Base-by-base conservation (phyloP, 208 protist species). In the Crithidia thermophila region DNA sequence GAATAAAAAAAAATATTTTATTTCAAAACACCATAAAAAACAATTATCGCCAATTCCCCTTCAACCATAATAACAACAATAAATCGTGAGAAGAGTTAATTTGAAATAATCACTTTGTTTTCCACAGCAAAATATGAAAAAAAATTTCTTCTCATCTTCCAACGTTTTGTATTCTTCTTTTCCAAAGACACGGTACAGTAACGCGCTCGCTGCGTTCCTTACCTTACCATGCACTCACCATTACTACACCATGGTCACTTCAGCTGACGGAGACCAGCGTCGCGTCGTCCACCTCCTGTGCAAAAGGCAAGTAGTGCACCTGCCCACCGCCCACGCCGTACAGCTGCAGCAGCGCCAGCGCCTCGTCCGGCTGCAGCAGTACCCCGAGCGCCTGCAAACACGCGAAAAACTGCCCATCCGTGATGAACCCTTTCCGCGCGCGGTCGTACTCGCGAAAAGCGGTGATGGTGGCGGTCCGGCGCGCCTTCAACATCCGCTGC, bases 361-460 rank as follows among this genome's bases (percentile, higher is more conserved):
- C 73, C 73, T 95, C 82, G 60, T 77, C 59, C n/a, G 87, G 85
- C 36, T 60, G 86, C 50, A 95, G 67, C 50, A 76, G 72, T 51
- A 94, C 85, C 18, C 89, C 85, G 16, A 97, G 74, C 21, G 83
- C 76, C 70, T 83, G 79, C 27, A 97, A 65, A 27, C 79, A 87
- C 3, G 87, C 79, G 40, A 93, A 91, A 68, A 97, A 97, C 71
- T 96, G 91, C 3, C 84, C 82, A 53, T 90, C 81, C 49, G 88
- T 94, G 53, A 97, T 84, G 58, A 77, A 71, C 1, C 88, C 90
- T 27, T 85, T 86, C 9, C 90, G 82, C 16, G 85, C 53, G 23
- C 70, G 66, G 65, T 97, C 93, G 52, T 92, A 96, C 68, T 96
- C 86, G 30, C 87, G 77, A 36, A 97, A 95, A 0, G 86, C 77